phyloP scores from a whole-genome alignment of 2,329 filamentous ascomycete species.

The Coleophoma cylindrospora region DNA sequence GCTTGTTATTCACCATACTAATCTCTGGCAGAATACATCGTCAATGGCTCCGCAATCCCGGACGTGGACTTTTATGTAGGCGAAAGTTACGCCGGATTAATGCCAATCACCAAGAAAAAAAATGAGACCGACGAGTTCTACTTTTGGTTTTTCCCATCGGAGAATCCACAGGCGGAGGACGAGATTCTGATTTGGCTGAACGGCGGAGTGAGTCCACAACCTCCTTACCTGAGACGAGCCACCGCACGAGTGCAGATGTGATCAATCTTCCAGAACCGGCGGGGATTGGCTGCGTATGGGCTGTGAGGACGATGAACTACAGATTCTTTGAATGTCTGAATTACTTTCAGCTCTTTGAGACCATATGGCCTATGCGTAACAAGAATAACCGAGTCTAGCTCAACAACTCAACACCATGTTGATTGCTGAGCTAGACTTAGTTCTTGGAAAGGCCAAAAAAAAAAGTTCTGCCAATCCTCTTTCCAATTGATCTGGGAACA shows the following conservation, averaged over 20 bases:
- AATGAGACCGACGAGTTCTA: conserved; percentile 50
- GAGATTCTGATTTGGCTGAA: conserved; percentile 56
- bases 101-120: conserved; percentile 48
- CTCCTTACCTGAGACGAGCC: not conserved
- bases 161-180: conserved; percentile 41
- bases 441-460: too few relatives aligned
- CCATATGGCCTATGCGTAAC: too few relatives aligned
- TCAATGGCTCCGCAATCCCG: conserved; percentile 60
- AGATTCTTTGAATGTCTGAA: too few relatives aligned
- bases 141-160: conserved; percentile 64
- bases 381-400: too few relatives aligned
- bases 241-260: not conserved
- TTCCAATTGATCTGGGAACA: too few relatives aligned
- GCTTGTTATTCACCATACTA: not conserved
- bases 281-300: too few relatives aligned
- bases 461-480: too few relatives aligned
- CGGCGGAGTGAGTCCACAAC: conserved; percentile 31
- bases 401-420: too few relatives aligned
- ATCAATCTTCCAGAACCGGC: too few relatives aligned
- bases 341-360: too few relatives aligned
- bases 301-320: too few relatives aligned
- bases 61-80: conserved; percentile 66
- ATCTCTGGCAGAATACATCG: conserved; percentile 46
- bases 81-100: conserved; percentile 58
- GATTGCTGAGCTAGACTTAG: too few relatives aligned